Conservation (phyloP, 2,329 filamentous ascomycete species). For the Cytospora chrysosperma region DNA sequence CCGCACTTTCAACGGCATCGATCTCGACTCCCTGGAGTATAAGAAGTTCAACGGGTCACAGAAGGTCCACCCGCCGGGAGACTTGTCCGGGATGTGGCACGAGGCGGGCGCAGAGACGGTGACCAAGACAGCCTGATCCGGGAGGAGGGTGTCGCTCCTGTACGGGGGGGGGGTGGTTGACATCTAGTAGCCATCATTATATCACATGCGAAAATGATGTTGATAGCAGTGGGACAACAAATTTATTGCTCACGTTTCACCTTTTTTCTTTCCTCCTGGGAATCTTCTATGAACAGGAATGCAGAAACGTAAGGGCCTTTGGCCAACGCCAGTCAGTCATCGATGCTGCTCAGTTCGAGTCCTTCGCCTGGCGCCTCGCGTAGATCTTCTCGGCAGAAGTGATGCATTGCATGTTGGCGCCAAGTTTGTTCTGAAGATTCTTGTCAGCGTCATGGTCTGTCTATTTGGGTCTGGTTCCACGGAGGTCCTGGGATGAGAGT, state of each 20-base stretch:
- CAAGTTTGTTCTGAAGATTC: slow-evolving; percentile 69
- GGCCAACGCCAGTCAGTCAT: neutral
- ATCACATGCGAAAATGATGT: neutral
- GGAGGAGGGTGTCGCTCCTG: neutral
- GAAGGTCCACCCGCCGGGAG: slow-evolving; percentile 34
- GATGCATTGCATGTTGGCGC: slow-evolving; percentile 86
- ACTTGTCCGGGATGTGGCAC: slow-evolving; percentile 38
- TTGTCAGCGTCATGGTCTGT: slow-evolving; percentile 41
- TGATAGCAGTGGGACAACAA: neutral
- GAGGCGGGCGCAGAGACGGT: slow-evolving; percentile 24
- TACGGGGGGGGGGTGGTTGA: too few relatives aligned
- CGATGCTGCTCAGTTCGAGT: neutral
- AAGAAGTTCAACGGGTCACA: slow-evolving; percentile 38
- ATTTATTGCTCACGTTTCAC: neutral
- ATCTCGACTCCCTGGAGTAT: slow-evolving; percentile 40
- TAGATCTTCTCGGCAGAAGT: slow-evolving; percentile 74
- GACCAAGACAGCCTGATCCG: neutral
- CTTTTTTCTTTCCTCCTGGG: neutral
- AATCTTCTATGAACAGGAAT: neutral
- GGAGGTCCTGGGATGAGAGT: too few relatives aligned
- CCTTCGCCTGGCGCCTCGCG: slow-evolving; percentile 33
- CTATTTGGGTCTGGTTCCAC: neutral
- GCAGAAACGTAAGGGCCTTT: neutral
- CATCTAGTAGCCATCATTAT: neutral
- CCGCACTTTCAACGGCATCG: slow-evolving; percentile 42